Evolutionary conservation across 768 basidiomycete genomes (phyloP), one percentile per base, ranked within the genome.

Genomic region (Auricularia sp.): DNA sequence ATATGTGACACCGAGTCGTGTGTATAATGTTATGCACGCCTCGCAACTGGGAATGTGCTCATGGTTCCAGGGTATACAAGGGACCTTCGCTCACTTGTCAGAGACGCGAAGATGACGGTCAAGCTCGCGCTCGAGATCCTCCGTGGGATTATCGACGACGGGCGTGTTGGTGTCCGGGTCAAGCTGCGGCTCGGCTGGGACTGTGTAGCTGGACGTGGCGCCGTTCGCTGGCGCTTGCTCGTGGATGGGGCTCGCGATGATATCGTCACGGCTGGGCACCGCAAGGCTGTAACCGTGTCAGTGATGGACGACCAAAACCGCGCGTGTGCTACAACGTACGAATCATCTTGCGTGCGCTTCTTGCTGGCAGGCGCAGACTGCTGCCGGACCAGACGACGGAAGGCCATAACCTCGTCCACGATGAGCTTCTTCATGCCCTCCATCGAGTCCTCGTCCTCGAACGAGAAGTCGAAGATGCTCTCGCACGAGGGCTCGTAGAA

Each of bases 351-450:
- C 62, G 86, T 80, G 62, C 88, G 86, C 59, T 89, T 83, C 73
- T 90, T 89, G 3, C 85, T 85, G 8, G 85, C 78, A 1, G 84
- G 84, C 51, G 89, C 80, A 11, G 89, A 85, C 70, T 94, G 92
- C 24, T 83, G 81, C 64, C 96, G 85, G 7, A 98, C 95, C 72
- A 95, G 88, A 8, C 88, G 82, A 42, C 97, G 86, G 85, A 99
- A 98, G 13, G 82, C 74, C 67, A 85, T 86, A 44, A 98, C 96
- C 75, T 98, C 95, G 33, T 95, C 86, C 29, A 98, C 86, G 70
- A 99, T 99, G 73, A 98, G 76, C 68, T 84, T 86, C 77, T 96
- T 92, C 97, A 99, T 99, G 8, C 97, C 97, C 56, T 96, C 93
- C 68, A 96, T 95, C 65, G 86, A 87, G 67, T 99, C 96, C 76